Evolutionary conservation across 441 rosid genomes (phyloP).

Genomic region (Viola pubescens): DNA sequence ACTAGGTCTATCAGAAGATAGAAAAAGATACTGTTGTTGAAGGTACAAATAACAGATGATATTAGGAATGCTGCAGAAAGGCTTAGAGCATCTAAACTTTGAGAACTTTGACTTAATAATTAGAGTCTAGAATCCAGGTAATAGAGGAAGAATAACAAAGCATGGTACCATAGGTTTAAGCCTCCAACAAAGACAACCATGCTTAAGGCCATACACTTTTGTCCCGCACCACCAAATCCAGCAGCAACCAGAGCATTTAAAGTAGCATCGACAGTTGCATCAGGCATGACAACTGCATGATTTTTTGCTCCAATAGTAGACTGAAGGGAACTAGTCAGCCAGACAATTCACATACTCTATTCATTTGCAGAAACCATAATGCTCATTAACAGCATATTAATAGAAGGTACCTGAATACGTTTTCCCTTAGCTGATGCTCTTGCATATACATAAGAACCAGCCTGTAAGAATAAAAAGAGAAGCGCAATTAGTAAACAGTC

Average conservation of each 20-base stretch:
- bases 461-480: slow-evolving; percentile 31
- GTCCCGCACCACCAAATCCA: slow-evolving; percentile 97
- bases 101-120: neutral
- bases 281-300: slow-evolving; percentile 80
- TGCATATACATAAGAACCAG: slow-evolving; percentile 72
- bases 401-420: slow-evolving; percentile 72
- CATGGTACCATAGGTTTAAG: slow-evolving; percentile 51
- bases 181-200: slow-evolving; percentile 72
- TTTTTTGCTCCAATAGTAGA: slow-evolving; percentile 85
- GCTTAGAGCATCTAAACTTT: slow-evolving; percentile 1
- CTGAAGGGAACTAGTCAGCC: slow-evolving; percentile 29
- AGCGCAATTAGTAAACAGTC: slow-evolving; percentile 2
- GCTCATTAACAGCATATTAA: neutral
- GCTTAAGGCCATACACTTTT: slow-evolving; percentile 88
- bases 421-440: slow-evolving; percentile 84
- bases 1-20: neutral
- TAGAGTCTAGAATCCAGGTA: neutral
- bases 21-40: neutral
- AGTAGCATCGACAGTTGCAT: slow-evolving; percentile 76
- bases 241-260: slow-evolving; percentile 76
- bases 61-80: neutral
- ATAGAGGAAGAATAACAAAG: neutral
- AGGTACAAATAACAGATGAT: neutral
- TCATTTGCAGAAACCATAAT: slow-evolving; percentile 4
- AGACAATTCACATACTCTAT: slow-evolving; percentile 12